Evolutionary conservation across 257 asterid species (phyloP).

Genomic region (Fraxinus americana): DNA sequence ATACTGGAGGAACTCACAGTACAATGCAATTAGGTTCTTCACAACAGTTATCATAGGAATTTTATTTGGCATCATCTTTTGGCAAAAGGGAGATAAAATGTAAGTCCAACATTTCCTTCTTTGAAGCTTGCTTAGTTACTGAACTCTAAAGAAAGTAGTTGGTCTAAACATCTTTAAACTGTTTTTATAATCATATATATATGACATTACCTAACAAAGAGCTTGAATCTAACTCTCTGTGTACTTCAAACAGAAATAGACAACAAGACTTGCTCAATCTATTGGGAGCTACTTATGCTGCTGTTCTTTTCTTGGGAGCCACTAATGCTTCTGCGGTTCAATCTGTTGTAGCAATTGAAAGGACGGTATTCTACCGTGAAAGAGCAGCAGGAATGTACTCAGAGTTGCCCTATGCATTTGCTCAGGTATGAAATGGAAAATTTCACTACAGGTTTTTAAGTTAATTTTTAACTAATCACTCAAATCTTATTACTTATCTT

Average conservation of each 20-base stretch:
- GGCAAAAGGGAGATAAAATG: slow-evolving; percentile 58
- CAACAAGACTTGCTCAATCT: slow-evolving; percentile 79
- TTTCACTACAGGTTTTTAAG: background rate
- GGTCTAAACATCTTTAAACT: background rate
- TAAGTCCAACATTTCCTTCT: slow-evolving; percentile 30
- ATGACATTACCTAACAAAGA: background rate
- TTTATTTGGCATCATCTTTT: slow-evolving; percentile 69
- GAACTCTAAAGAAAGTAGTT: background rate
- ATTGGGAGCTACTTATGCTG: slow-evolving; percentile 83
- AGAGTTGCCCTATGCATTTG: slow-evolving; percentile 79
- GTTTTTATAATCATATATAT: background rate
- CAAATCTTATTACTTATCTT: background rate
- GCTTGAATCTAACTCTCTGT: background rate
- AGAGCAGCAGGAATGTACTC: slow-evolving; percentile 94
- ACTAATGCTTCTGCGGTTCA: slow-evolving; percentile 77
- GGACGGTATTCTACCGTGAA: slow-evolving; percentile 87
- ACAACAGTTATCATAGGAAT: slow-evolving; percentile 51
- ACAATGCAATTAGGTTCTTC: slow-evolving; percentile 63
- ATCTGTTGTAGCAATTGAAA: slow-evolving; percentile 67
- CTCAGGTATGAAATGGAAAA: slow-evolving; percentile 54
- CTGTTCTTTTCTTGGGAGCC: slow-evolving; percentile 81
- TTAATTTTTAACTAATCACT: background rate
- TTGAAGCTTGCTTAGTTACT: background rate
- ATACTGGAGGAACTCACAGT: slow-evolving; percentile 70
- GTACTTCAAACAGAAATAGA: slow-evolving; percentile 38